Evolutionary conservation across 345 rosid species (phyloP).

Genomic region (Reutealis trisperma): DNA sequence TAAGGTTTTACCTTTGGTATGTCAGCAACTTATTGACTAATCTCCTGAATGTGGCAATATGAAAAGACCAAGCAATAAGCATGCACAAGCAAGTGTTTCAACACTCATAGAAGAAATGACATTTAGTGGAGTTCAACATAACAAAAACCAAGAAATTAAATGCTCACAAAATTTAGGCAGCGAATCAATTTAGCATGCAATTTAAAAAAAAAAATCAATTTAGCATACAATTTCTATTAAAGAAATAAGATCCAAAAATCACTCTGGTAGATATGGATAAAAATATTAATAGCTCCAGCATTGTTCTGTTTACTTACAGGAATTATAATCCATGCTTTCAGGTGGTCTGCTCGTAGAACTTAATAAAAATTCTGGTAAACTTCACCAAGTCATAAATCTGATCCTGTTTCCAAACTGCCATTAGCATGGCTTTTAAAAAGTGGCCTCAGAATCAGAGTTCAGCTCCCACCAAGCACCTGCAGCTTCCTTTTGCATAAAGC

Average conservation of each 20-base stretch:
- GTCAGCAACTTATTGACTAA: not conserved
- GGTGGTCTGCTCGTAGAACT: not conserved
- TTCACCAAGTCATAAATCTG: not conserved
- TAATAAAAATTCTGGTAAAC: not conserved
- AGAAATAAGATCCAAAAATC: not conserved
- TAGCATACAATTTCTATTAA: not conserved
- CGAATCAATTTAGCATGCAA: not conserved
- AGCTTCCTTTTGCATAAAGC: slow-evolving; percentile 27
- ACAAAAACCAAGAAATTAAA: not conserved
- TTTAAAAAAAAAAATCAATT: not conserved
- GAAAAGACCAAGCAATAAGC: not conserved
- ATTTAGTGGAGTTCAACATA: not conserved
- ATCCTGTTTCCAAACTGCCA: not conserved
- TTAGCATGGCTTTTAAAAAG: not conserved
- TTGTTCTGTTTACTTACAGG: not conserved
- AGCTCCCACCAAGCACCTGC: slow-evolving; percentile 70
- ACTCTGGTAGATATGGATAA: not conserved
- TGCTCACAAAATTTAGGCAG: too few species aligned
- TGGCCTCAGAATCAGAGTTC: slow-evolving; percentile 43
- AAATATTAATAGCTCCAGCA: not conserved
- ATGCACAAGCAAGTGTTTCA: not conserved
- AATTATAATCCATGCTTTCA: not conserved
- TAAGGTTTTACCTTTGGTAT: not conserved
- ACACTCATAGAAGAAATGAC: not conserved
- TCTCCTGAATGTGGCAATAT: not conserved